phyloP scores from a whole-genome alignment of 2,329 filamentous ascomycete species.

The Fusarium mangiferae region DNA sequence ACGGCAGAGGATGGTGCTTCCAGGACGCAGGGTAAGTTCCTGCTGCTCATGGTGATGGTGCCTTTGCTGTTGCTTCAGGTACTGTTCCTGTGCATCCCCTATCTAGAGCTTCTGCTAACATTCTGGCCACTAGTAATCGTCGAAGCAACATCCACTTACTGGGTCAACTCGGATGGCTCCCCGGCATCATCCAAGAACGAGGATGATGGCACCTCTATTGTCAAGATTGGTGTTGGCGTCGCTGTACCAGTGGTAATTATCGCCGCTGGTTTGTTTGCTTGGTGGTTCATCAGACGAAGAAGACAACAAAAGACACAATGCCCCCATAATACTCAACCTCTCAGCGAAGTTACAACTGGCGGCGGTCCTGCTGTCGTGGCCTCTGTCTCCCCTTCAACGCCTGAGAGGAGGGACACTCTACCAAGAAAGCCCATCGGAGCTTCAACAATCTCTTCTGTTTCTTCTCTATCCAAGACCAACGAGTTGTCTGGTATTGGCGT shows the following conservation, averaged over 20 bases:
- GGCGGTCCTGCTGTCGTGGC: neutral
- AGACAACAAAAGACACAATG: slow-evolving; percentile 8
- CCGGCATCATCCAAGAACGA: slow-evolving; percentile 20
- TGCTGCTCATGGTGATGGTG: slow-evolving; percentile 41
- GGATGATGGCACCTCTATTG: neutral
- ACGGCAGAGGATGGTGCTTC: slow-evolving; percentile 39
- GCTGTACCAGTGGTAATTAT: slow-evolving; percentile 31
- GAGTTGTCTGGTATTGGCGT: slow-evolving; percentile 28
- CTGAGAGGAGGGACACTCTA: slow-evolving; percentile 21
- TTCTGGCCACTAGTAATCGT: slow-evolving; percentile 31
- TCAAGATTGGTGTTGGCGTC: slow-evolving; percentile 39
- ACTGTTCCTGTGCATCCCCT: slow-evolving; percentile 28
- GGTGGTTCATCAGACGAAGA: slow-evolving; percentile 29
- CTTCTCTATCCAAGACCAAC: slow-evolving; percentile 32
- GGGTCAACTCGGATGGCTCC: slow-evolving; percentile 37
- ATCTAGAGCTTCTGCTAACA: slow-evolving; percentile 1
- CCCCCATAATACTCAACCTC: slow-evolving; percentile 6
- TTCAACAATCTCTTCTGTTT: slow-evolving; percentile 35
- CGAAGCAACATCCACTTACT: slow-evolving; percentile 39
- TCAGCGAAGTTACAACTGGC: slow-evolving; percentile 16
- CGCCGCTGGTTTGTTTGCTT: slow-evolving; percentile 8
- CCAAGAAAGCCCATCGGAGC: slow-evolving; percentile 33
- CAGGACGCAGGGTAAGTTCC: slow-evolving; percentile 44
- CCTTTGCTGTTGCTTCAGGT: slow-evolving; percentile 44
- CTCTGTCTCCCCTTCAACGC: neutral